Base-by-base conservation (phyloP, 805 yeast genomes). In the Wickerhamiella bombiphila region DNA sequence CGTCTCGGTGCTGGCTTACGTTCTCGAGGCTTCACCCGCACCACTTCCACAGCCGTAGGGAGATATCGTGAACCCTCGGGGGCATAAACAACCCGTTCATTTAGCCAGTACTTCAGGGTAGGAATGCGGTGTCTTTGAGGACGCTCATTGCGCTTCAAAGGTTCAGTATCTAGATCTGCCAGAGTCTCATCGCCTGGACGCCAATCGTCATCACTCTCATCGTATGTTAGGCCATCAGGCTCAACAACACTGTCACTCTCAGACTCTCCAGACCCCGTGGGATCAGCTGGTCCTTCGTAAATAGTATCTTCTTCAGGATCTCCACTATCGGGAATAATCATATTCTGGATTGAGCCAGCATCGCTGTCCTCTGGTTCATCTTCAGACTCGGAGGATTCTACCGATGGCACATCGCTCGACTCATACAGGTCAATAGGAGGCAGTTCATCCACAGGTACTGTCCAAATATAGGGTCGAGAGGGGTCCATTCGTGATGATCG, bases 61-160 rank as follows among this genome's bases (percentile, higher is more conserved):
- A 44, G 35, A 19, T 30, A 25, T 13, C 14, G 35, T 33, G 30
- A 24, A n/a, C 41, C 45, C 3, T 34, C 41, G 24, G 28, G 24
- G 19, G 34, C 36, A 36, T 48, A 48, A 33, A 37, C 43, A 8
- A 45, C 34, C 29, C 44, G 38, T 32, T 48, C 52, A 14, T 49
- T 47, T 5, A 33, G 33, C 48, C 49, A 47, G 19, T 25, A 39
- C 22, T 43, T 35, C 16, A 47, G 37, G 14, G 46, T 37, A 2
- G 52, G 48, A 4, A 48, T 38, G 13, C 52, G 42, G 29, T 36
- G 36, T 21, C 49, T 41, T 17, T 36, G 35, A 1, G 40, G 39
- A 6, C 43, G 40, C 5, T 16, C 17, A 4, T 22, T 13, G 19
- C 45, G 48, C 9, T 36, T 34, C 14, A 20, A 25, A 2, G 32